These are phyloP conservation scores for Entoloma clypeatum DNA, from an alignment of 1,284 basidiomycete genomes.

Conservation along the genomic window DNA sequence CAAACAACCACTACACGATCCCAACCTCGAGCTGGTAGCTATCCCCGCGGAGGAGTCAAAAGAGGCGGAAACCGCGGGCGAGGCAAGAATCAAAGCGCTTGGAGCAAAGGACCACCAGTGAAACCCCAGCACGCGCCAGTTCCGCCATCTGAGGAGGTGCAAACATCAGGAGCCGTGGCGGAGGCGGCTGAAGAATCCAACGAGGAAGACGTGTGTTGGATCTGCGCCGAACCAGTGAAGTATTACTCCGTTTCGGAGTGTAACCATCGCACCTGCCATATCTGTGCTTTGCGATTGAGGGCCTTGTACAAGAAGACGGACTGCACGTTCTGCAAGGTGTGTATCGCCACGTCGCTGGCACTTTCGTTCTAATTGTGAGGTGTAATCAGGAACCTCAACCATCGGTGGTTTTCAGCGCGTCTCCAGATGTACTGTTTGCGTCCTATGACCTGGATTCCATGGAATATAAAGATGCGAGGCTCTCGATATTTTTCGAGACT, in stretches of 20 bases:
- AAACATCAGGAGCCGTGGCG: constrained; percentile 4
- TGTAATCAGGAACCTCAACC: constrained; percentile 66
- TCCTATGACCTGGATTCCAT: constrained; percentile 57
- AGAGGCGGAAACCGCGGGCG: constrained; percentile 15
- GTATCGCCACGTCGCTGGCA: constrained; percentile 1
- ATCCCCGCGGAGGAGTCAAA: constrained; percentile 11
- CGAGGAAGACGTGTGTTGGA: constrained; percentile 70
- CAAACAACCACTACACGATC: constrained; percentile 7
- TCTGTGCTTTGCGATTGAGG: constrained; percentile 87
- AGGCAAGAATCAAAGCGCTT: constrained; percentile 8
- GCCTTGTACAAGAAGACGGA: constrained; percentile 92
- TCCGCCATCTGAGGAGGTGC: background rate
- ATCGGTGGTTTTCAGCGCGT: constrained; percentile 79
- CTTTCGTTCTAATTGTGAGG: constrained; percentile 5
- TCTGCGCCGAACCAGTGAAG: constrained; percentile 93
- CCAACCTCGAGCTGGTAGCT: constrained; percentile 5
- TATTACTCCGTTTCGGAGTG: constrained; percentile 86
- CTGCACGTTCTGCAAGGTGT: constrained; percentile 95
- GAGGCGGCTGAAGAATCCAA: constrained; percentile 16
- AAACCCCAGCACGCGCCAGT: constrained; percentile 1
- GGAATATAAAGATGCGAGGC: constrained; percentile 70
- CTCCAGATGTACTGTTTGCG: constrained; percentile 60
- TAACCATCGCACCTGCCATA: constrained; percentile 90
- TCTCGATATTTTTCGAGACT: constrained; percentile 86
- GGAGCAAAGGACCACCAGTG: constrained; percentile 12